Percentiles rank a stretch among this genome's conserved stretches.
phyloP scores from a whole-genome alignment of 768 basidiomycete species.

The Asterophora lycoperdoides region DNA sequence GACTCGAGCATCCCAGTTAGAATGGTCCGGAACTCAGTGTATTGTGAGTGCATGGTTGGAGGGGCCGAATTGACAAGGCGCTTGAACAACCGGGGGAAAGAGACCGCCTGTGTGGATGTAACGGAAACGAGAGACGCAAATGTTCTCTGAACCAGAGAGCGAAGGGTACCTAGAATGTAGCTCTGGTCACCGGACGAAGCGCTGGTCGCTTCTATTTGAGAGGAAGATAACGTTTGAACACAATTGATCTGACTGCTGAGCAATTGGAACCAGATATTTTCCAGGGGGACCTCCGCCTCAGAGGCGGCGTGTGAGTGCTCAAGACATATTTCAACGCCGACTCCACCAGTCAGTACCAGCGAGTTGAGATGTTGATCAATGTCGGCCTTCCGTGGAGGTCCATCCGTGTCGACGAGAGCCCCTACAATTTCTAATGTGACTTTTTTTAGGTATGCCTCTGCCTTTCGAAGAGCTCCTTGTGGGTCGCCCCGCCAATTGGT shows the following conservation, averaged over 20 bases:
- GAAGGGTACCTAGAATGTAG: constrained; percentile 48
- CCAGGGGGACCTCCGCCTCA: constrained; percentile 44
- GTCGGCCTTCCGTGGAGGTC: constrained; percentile 16
- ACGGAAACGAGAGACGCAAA: constrained; percentile 83
- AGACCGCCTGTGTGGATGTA: constrained; percentile 72
- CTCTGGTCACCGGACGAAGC: constrained; percentile 13
- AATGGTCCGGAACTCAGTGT: constrained; percentile 88
- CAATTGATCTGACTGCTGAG: constrained; percentile 77
- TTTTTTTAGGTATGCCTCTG: constrained; percentile 52
- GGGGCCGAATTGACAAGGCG: constrained; percentile 77
- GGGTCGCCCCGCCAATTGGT: constrained; percentile 61
- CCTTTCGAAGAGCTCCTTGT: constrained; percentile 60
- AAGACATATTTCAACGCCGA: constrained; percentile 66
- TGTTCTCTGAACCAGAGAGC: constrained; percentile 77
- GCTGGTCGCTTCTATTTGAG: constrained; percentile 21
- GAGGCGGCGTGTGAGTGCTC: constrained; percentile 50
- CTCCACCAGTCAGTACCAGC: constrained; percentile 54
- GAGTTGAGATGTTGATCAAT: constrained; percentile 39
- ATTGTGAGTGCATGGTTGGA: constrained; percentile 58
- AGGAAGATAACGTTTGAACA: constrained; percentile 64
- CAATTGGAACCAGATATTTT: constrained; percentile 89
- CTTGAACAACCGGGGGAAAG: constrained; percentile 91
- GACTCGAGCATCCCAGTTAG: constrained; percentile 94
- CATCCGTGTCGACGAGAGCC: constrained; percentile 23
- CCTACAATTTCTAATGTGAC: constrained; percentile 44